Evolutionary conservation across 805 yeast genomes (phyloP).

Genomic region (Ascoidea rubescens): DNA sequence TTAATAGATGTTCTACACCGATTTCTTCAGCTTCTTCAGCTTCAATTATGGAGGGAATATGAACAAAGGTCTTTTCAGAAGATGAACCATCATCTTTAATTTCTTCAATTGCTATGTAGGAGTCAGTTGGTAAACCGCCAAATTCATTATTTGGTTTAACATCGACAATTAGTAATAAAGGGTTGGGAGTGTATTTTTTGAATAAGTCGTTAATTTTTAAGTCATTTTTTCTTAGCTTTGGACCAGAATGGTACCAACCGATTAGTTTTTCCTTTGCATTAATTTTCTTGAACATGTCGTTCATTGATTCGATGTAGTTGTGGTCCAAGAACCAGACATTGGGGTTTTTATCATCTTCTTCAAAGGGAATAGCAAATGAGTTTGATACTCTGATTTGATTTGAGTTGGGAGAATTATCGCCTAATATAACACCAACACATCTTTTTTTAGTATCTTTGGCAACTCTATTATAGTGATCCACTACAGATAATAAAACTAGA

Average conservation of each 20-base stretch:
- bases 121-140: constrained; percentile 92
- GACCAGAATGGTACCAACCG: constrained; percentile 99
- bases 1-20: constrained; percentile 90
- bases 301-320: constrained; percentile 90
- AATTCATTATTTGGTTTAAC: constrained; percentile 58
- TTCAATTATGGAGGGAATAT: constrained; percentile 81
- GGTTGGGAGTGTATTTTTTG: constrained; percentile 68
- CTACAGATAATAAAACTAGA: constrained; percentile 80
- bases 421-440: constrained; percentile 88
- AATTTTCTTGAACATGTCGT: constrained; percentile 94
- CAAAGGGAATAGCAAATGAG: constrained; percentile 95
- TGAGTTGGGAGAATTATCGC: constrained; percentile 45
- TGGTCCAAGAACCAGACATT: constrained; percentile 96
- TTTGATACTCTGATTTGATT: constrained; percentile 62
- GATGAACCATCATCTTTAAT: constrained; percentile 92
- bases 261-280: constrained; percentile 91
- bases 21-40: constrained; percentile 99
- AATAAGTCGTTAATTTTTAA: constrained; percentile 83
- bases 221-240: constrained; percentile 79
- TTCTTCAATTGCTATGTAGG: constrained; percentile 87
- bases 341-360: constrained; percentile 86
- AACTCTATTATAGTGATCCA: constrained; percentile 88
- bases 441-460: constrained; percentile 64
- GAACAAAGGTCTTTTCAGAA: constrained; percentile 84
- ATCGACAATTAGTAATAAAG: constrained; percentile 80